phyloP scores from a whole-genome alignment of 345 rosid genomes.

The Hirschfeldia incana region DNA sequence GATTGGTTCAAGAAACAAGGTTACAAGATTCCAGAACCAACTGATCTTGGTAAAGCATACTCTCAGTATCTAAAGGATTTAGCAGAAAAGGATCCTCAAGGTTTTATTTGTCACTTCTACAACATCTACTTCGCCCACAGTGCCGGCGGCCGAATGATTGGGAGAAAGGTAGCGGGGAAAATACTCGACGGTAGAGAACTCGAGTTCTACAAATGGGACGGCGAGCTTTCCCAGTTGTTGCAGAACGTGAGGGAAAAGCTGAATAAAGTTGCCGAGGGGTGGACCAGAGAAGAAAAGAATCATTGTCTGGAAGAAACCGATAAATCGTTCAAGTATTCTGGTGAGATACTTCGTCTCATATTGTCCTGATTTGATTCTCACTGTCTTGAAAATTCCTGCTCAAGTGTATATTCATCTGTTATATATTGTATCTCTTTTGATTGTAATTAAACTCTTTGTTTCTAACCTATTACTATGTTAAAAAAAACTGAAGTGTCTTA shows the following conservation, averaged over 20 bases:
- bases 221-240: constrained; percentile 66
- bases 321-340: constrained; percentile 87
- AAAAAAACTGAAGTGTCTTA: neutral
- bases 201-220: constrained; percentile 92
- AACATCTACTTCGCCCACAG: constrained; percentile 88
- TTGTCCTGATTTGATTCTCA: constrained; percentile 47
- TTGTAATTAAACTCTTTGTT: constrained; percentile 25
- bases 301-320: constrained; percentile 96
- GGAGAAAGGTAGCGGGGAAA: constrained; percentile 80
- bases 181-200: constrained; percentile 65
- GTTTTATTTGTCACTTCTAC: constrained; percentile 96
- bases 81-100: constrained; percentile 88
- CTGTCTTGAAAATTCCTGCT: constrained; percentile 15
- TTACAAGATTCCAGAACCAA: constrained; percentile 75
- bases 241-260: constrained; percentile 85
- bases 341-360: constrained; percentile 87
- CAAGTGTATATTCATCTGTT: constrained; percentile 22
- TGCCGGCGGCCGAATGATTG: constrained; percentile 99
- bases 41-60: constrained; percentile 69
- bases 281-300: constrained; percentile 89
- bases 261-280: constrained; percentile 71
- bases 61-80: constrained; percentile 60
- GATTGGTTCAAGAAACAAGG: constrained; percentile 94
- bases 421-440: neutral
- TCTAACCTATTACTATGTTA: constrained; percentile 11